Base-by-base conservation (phyloP, 805 yeast species). In the Barnettozyma sucrosica region DNA sequence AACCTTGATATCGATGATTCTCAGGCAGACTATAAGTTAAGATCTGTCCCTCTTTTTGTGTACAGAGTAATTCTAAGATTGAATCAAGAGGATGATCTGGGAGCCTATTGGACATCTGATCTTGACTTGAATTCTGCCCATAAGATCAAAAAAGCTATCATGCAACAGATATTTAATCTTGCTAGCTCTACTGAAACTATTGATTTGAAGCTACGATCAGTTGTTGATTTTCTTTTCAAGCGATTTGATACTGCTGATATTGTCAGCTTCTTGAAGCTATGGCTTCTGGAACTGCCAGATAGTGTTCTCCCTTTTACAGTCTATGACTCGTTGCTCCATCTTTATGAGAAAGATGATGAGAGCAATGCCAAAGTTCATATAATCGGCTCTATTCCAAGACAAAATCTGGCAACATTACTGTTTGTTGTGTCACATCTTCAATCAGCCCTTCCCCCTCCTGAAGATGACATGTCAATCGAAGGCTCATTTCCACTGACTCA, bases 281-380 rank as follows among this genome's bases (percentile, higher is more conserved):
- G 79, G 69, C 66, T 81, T 28, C 63, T 80, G 62, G 86, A 81
- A 55, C 61, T 80, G 34, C 85, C 85, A 0, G 83, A 79, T 53
- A 74, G 84, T 24, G 59, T 81, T 23, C 66, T 78, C 4, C 76
- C 81, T 1, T 62, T 64, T 47, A 53, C 57, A 1, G 49, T 58
- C 4, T 62, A 57, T 47, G 67, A 64, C 14, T 45, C 60, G 2
- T 37, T 64, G 13, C 43, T 51, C 18, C 48, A 33, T 8, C 28
- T 46, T 2, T 60, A 59, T 43, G 46, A 46, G 1, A 39, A 19
- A 1, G 44, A 43, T 3, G 49, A 46, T 16, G 38, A 50, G 5
- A 26, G 26, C 6, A 57, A 50, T 2, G 19, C 37, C 2, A 48
- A 49, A 14, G 26, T 57, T 0, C 51, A 48, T 18, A 45, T 54